Evolutionary conservation across 169 alveolate genomes (phyloP).

Genomic region (Pseudocohnilembus persalinus): DNA sequence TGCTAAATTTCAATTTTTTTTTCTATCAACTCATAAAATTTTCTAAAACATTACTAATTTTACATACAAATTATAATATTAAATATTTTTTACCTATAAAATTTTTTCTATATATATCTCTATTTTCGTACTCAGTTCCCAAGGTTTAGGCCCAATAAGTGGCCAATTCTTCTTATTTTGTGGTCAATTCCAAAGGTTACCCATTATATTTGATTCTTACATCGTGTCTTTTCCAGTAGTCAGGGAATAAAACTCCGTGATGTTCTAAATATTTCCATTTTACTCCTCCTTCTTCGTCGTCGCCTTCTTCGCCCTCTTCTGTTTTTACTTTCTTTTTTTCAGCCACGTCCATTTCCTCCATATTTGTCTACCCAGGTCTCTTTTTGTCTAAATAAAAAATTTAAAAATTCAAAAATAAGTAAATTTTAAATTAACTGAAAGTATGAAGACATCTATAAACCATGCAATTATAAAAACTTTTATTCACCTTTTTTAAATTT

Average conservation of each 20-base stretch:
- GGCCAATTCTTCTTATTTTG: constrained; percentile 98
- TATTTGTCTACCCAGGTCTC: constrained; percentile 27
- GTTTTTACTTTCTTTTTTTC: constrained; percentile 2
- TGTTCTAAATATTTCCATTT: constrained; percentile 85
- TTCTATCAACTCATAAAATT: too few relatives aligned
- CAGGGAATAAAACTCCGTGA: constrained; percentile 81
- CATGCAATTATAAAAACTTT: too few relatives aligned
- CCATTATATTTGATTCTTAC: constrained; percentile 86
- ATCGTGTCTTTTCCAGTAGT: constrained; percentile 72
- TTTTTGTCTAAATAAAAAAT: constrained; percentile 29
- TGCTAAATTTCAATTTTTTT: too few relatives aligned
- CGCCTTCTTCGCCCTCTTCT: constrained; percentile 47
- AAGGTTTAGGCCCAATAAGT: constrained; percentile 95
- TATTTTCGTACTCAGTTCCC: constrained; percentile 92
- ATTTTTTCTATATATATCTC: constrained; percentile 90
- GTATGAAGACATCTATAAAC: too few relatives aligned
- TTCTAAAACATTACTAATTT: constrained; percentile 47
- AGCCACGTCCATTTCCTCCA: constrained; percentile 6
- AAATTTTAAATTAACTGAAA: too few relatives aligned
- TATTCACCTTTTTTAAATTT: neutral
- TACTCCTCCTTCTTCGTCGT: constrained; percentile 44
- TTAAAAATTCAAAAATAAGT: too few relatives aligned
- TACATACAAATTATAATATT: constrained; percentile 53
- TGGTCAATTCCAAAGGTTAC: constrained; percentile 82
- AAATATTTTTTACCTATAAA: constrained; percentile 80